Percentiles rank a stretch among this genome's conserved stretches.
phyloP scores from a whole-genome alignment of 257 asterid species.

The Plectranthus barbatus region DNA sequence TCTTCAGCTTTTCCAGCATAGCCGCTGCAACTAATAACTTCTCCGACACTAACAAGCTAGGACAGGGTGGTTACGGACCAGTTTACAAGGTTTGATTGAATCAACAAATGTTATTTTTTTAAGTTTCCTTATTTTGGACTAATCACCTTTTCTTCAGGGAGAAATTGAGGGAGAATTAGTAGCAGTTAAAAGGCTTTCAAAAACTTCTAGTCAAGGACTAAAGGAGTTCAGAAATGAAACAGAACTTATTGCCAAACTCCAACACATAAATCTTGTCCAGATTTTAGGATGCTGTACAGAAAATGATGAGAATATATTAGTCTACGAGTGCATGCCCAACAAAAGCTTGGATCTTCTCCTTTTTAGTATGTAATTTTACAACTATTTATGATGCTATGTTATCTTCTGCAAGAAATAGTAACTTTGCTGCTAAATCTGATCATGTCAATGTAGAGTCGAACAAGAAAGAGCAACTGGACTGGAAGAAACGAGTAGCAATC shows the following conservation, averaged over 20 bases:
- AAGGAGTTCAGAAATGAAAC: not conserved
- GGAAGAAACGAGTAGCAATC: constrained; percentile 4
- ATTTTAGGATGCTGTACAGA: not conserved
- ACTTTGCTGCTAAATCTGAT: too few species aligned
- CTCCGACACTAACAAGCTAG: constrained; percentile 10
- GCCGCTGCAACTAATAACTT: constrained; percentile 16
- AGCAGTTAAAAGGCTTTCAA: not conserved
- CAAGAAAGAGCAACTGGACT: constrained; percentile 11
- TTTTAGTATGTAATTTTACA: not conserved
- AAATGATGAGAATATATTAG: not conserved
- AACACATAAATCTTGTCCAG: not conserved
- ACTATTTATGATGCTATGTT: not conserved
- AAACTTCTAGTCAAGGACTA: not conserved
- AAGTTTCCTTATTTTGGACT: not conserved
- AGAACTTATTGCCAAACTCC: not conserved
- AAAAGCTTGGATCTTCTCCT: not conserved
- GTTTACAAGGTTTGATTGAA: not conserved
- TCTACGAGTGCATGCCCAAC: not conserved
- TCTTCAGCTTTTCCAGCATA: constrained; percentile 14
- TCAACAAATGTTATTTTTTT: not conserved
- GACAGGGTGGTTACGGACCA: not conserved
- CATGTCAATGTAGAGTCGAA: not conserved
- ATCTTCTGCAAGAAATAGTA: not conserved
- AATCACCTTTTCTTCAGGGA: not conserved
- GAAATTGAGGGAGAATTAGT: not conserved